Base-by-base conservation (phyloP, 257 asterid genomes). In the Capsicum chinense region DNA sequence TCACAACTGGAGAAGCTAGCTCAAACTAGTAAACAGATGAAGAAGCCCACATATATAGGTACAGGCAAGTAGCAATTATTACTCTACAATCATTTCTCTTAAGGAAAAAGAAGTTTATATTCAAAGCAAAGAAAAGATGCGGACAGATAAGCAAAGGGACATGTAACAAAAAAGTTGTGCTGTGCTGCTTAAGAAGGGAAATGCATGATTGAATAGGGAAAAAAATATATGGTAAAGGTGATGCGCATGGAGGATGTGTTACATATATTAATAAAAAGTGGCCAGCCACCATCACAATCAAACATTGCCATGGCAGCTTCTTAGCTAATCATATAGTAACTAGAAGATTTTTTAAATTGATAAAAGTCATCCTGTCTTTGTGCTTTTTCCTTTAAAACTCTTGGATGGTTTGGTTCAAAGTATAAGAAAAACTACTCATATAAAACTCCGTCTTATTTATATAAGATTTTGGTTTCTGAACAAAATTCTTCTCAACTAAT, bases 211-310 rank as follows among this genome's bases (percentile, higher is more conserved):
- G 87, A 88, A 69, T 81, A 83, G 63, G 62, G 69, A 4, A 84
- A 82, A 57, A 87, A 84, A 73, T 26, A 79, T 83, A 37, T 85
- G 60, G 87, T 86, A 87, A 86, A 88, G 87, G 86, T 57, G 89
- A 83, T 52, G 81, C 81, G 81, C 81, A 76, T 76, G 81, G 81
- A 76, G n/a, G 59, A 76, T 76, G 9, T 76, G 81, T 26, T 82
- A 63, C 60, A 59, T 83, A 83, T 86, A 56, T 79, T 86, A 85
- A 85, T 58, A 14, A 76, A 76, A 7, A 76, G 81, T 76, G 81
- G 81, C 48, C 47, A 78, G 71, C 85, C 88, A 82, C 87, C 85
- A 86, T 82, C 81, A 15, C 64, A 21, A 21, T 52, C 81, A 14
- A 71, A 54, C 81, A 3, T 76, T 54, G 47, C 26, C 42, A 73